Evolutionary conservation across 2,329 filamentous ascomycete species (phyloP), one percentile per base, ranked within the genome.

Genomic region (Calonectria multiphialidica): DNA sequence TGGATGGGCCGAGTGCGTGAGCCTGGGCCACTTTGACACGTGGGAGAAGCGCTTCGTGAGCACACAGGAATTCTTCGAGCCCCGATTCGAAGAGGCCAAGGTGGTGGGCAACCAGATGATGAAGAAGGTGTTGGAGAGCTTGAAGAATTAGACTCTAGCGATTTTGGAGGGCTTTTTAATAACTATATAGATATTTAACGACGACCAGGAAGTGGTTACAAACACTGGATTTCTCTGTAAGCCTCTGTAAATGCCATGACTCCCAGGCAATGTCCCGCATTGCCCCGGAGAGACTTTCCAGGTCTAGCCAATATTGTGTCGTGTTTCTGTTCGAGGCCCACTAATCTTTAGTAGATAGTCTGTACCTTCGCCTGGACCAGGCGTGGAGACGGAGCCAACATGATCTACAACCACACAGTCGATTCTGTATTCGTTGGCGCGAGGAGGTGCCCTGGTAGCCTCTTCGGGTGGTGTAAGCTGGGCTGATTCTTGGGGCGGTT

Each of bases 41-140:
- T 99, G 98, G 89, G 90, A 93, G 76, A 94, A 97, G 87, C 91
- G 97, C 71, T 99, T 99, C 81, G 91, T 97, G 81, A 92, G 91
- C 77, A 98, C 97, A 64, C 96, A 98, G 84, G 87, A 88, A 75
- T 99, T 98, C 87, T 99, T 99, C 83, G 92, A 95, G 82, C 95
- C 95, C 2, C 88, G 96, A 37, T 98, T 99, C 81, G 91, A 92
- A 1, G 96, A 97, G 81, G 97, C 97, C 7, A 95, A 93, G 65
- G 92, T 93, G 78, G 87, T 99, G 44, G 97, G 97, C 3, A 98
- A 98, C 82, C 93, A 96, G 82, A 99, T 99, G 97, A 97, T 99
- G 84, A 95, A 93, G 87, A 97, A 95, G 53, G 97, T 99, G 79
- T 85, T 98, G 77, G 94, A 96, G 85, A 96, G 95, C 83, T 93